A percentile compares a stretch with the other conserved stretches of the same genome.
Conservation (phyloP, 257 asterid species). For the Salvia hispanica region DNA sequence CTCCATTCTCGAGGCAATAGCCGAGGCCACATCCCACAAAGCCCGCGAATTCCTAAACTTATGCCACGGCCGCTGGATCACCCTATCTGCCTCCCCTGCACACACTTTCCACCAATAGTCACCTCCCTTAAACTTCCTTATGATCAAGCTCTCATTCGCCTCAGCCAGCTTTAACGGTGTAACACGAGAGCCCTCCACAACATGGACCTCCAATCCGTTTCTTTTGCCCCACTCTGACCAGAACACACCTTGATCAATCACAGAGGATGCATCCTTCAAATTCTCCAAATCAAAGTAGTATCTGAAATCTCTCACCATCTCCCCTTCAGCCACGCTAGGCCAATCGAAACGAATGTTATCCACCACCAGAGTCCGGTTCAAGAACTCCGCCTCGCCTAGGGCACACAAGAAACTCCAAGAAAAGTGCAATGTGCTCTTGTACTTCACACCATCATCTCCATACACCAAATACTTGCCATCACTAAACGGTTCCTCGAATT, state of each 20-base stretch:
- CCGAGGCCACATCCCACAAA: slow-evolving; percentile 62
- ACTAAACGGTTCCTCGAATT: slow-evolving; percentile 56
- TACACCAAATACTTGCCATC: slow-evolving; percentile 74
- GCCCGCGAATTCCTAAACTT: slow-evolving; percentile 67
- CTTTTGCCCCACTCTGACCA: slow-evolving; percentile 70
- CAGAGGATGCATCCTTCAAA: slow-evolving; percentile 67
- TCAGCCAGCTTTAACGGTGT: slow-evolving; percentile 65
- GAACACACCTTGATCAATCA: slow-evolving; percentile 66
- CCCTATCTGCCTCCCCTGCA: slow-evolving; percentile 66
- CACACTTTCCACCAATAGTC: slow-evolving; percentile 83
- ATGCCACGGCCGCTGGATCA: slow-evolving; percentile 75
- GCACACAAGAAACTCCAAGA: slow-evolving; percentile 86
- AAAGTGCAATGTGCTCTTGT: slow-evolving; percentile 81
- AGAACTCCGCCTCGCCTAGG: slow-evolving; percentile 85
- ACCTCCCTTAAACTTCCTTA: slow-evolving; percentile 71
- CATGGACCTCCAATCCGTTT: slow-evolving; percentile 61
- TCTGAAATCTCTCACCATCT: slow-evolving; percentile 82
- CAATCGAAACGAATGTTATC: slow-evolving; percentile 71
- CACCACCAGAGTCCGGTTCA: slow-evolving; percentile 87
- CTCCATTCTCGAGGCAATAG: slow-evolving; percentile 58
- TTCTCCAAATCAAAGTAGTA: slow-evolving; percentile 83
- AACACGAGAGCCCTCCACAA: slow-evolving; percentile 64
- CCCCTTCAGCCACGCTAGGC: slow-evolving; percentile 71
- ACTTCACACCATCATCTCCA: slow-evolving; percentile 77
- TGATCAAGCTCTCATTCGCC: slow-evolving; percentile 56